Evolutionary conservation across 306 rosid species (phyloP).

Genomic region (Gillenia trifoliata): DNA sequence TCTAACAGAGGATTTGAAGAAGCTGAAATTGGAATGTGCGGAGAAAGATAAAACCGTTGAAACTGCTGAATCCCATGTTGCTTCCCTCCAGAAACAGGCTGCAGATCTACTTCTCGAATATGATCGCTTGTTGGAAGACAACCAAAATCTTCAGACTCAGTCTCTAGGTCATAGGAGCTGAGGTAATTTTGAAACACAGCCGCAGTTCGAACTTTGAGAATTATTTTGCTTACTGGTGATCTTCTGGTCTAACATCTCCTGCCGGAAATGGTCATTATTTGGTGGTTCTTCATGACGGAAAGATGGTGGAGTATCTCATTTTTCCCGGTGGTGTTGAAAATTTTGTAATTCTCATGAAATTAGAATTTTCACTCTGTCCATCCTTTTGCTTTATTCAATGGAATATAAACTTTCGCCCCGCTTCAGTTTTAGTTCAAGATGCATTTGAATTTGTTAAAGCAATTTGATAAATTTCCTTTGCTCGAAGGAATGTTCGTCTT

Average conservation of each 20-base stretch:
- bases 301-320: background rate
- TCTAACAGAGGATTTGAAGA: slow-evolving; percentile 54
- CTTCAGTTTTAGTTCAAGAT: background rate
- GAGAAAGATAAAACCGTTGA: slow-evolving; percentile 63
- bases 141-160: slow-evolving; percentile 78
- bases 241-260: slow-evolving; percentile 13
- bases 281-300: background rate
- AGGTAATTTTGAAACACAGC: slow-evolving; percentile 21
- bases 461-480: slow-evolving; percentile 5
- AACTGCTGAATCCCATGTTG: slow-evolving; percentile 65
- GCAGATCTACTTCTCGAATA: slow-evolving; percentile 80
- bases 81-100: slow-evolving; percentile 72
- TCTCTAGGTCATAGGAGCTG: slow-evolving; percentile 32
- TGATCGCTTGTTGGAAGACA: slow-evolving; percentile 74
- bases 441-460: background rate
- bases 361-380: background rate
- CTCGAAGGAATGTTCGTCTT: background rate
- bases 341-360: slow-evolving; percentile 1
- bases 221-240: slow-evolving; percentile 14
- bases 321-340: background rate
- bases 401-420: background rate
- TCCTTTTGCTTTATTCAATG: background rate
- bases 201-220: slow-evolving; percentile 13
- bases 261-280: background rate
- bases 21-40: slow-evolving; percentile 49